Evolutionary conservation across 1,284 basidiomycete genomes (phyloP).

Genomic region (Ustilago curta): DNA sequence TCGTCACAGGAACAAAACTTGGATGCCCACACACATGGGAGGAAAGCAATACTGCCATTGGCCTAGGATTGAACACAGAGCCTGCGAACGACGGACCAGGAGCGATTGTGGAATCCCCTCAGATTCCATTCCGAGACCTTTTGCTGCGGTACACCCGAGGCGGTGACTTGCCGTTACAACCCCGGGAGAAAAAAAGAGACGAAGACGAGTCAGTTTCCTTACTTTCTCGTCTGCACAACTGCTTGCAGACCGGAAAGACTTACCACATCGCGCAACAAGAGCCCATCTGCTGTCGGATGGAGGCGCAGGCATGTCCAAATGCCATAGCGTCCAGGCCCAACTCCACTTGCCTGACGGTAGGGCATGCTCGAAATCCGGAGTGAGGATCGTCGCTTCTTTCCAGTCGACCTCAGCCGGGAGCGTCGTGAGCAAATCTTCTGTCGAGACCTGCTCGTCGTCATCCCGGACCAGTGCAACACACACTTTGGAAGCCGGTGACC

Average conservation of each 20-base stretch:
- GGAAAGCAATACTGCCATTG: no score
- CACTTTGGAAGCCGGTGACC: constrained; percentile 26
- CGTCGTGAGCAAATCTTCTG: constrained; percentile 26
- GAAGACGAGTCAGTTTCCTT: background rate
- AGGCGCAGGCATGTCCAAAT: constrained; percentile 16
- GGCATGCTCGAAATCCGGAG: background rate
- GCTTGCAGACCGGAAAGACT: constrained; percentile 2
- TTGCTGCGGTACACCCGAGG: constrained; percentile 45
- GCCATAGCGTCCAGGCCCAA: constrained; percentile 58
- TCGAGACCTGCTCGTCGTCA: background rate
- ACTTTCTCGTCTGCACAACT: no score
- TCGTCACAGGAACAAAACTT: no score
- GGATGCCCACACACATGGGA: no score
- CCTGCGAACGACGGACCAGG: constrained; percentile 51
- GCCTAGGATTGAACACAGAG: constrained; percentile 11
- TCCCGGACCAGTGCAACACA: constrained; percentile 24
- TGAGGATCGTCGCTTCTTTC: constrained; percentile 23
- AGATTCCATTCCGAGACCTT: constrained; percentile 49
- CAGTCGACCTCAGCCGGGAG: constrained; percentile 22
- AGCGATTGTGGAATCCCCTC: constrained; percentile 53
- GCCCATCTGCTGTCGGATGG: constrained; percentile 7
- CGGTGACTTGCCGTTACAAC: constrained; percentile 19
- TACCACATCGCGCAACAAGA: constrained; percentile 42
- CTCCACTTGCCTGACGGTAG: constrained; percentile 18
- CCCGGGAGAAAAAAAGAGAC: background rate